A percentile compares a stretch with the other conserved stretches of the same genome.
Conservation (phyloP, 2,329 filamentous ascomycete species). For the Bipolaris cookei region DNA sequence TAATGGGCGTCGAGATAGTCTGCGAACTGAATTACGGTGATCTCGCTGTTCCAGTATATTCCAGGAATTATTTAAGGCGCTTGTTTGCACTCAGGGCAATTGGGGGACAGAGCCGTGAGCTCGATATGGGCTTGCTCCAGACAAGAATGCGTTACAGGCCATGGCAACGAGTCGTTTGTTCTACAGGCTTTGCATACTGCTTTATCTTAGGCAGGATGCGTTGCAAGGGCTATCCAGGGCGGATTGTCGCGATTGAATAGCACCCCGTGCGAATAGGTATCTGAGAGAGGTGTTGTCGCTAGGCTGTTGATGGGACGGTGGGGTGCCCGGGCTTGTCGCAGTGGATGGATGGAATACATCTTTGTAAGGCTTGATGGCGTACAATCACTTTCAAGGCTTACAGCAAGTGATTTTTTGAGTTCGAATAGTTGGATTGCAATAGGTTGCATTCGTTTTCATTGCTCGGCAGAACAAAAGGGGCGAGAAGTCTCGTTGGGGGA, state of each 20-base stretch:
- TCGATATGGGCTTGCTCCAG: neutral
- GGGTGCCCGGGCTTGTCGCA: conserved; percentile 1
- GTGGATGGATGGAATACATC: conserved; percentile 7
- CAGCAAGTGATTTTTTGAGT: conserved; percentile 8
- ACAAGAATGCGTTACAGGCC: neutral
- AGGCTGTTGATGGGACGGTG: conserved; percentile 16
- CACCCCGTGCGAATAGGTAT: conserved; percentile 5
- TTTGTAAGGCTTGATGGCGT: conserved; percentile 14
- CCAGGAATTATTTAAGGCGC: neutral
- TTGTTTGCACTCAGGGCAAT: neutral
- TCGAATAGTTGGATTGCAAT: conserved; percentile 5
- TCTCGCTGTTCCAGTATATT: neutral
- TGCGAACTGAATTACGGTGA: conserved; percentile 2
- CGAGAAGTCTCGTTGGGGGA: conserved; percentile 5
- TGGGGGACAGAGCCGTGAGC: neutral
- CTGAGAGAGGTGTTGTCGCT: conserved; percentile 12
- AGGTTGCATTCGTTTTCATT: conserved; percentile 6
- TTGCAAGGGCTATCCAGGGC: neutral
- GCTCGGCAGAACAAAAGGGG: conserved; percentile 2
- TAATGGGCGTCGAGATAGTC: neutral
- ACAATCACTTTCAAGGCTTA: conserved; percentile 9
- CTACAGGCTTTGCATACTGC: neutral
- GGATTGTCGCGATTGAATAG: conserved; percentile 22
- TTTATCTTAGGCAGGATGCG: neutral
- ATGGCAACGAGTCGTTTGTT: neutral